Percentiles rank a stretch among this genome's conserved stretches.
Evolutionary conservation across 2,329 filamentous ascomycete species (phyloP).

Genomic region (Alternaria angustiovoidea): DNA sequence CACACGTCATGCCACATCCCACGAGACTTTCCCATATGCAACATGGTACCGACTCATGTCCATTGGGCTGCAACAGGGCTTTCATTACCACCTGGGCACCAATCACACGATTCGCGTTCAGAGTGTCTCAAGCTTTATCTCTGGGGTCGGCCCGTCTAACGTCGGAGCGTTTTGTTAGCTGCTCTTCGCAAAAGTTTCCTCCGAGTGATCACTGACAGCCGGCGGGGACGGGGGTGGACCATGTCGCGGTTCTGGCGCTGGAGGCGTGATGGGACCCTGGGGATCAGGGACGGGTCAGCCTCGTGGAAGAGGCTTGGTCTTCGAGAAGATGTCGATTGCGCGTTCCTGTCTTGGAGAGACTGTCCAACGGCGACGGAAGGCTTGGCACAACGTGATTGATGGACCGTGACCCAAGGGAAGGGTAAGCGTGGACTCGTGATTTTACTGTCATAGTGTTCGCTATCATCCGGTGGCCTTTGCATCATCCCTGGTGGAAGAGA

Average conservation of each 20-base stretch:
- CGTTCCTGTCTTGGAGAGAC: slow-evolving; percentile 5
- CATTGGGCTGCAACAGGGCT: slow-evolving; percentile 20
- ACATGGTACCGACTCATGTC: slow-evolving; percentile 13
- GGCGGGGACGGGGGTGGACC: slow-evolving; percentile 8
- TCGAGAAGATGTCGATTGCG: slow-evolving; percentile 9
- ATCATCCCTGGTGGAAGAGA: background rate
- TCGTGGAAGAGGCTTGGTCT: slow-evolving; percentile 12
- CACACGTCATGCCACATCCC: slow-evolving; percentile 13
- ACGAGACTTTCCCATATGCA: slow-evolving; percentile 12
- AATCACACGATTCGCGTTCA: slow-evolving; percentile 15
- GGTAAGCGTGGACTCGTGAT: background rate
- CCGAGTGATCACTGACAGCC: slow-evolving; percentile 17
- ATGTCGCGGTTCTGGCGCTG: slow-evolving; percentile 11
- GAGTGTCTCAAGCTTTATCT: slow-evolving; percentile 15
- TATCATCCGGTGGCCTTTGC: slow-evolving; percentile 7
- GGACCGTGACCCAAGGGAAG: slow-evolving; percentile 3
- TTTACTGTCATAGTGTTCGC: background rate
- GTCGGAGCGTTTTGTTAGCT: slow-evolving; percentile 19
- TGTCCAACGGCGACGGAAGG: background rate
- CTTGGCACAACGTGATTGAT: slow-evolving; percentile 3
- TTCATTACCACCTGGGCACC: slow-evolving; percentile 13
- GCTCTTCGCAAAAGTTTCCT: slow-evolving; percentile 19
- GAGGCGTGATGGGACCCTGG: slow-evolving; percentile 13
- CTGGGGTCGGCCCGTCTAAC: slow-evolving; percentile 20
- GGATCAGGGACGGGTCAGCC: slow-evolving; percentile 12